Evolutionary conservation across 305 asterid genomes (phyloP).

Genomic region (Fraxinus sp.): DNA sequence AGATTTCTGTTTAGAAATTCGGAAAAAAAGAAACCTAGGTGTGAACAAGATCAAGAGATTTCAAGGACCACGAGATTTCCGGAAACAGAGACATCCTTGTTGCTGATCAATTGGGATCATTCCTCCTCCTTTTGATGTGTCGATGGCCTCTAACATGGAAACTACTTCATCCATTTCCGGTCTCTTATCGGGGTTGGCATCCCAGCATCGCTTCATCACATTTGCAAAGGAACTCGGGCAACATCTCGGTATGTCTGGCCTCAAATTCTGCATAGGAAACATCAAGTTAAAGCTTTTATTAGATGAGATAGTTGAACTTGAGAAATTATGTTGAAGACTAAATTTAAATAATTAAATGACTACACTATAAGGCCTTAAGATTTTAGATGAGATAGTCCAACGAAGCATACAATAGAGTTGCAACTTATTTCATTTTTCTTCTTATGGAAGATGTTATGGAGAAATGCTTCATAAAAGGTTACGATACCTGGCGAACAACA

Average conservation of each 20-base stretch:
- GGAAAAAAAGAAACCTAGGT: slow-evolving; percentile 25
- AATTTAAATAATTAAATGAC: neutral
- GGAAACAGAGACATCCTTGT: slow-evolving; percentile 71
- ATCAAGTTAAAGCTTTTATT: neutral
- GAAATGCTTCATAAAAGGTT: neutral
- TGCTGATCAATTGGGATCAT: slow-evolving; percentile 84
- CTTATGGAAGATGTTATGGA: neutral
- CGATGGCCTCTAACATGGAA: slow-evolving; percentile 63
- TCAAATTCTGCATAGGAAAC: slow-evolving; percentile 46
- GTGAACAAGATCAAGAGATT: slow-evolving; percentile 10
- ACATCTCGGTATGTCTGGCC: slow-evolving; percentile 88
- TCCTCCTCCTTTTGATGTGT: slow-evolving; percentile 79
- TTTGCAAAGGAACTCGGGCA: slow-evolving; percentile 69
- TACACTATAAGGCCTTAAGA: too few relatives aligned
- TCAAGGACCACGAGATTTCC: slow-evolving; percentile 67
- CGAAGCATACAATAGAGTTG: neutral
- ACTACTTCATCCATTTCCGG: slow-evolving; percentile 87
- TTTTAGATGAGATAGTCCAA: neutral
- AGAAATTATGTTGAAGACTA: neutral
- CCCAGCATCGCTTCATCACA: slow-evolving; percentile 86
- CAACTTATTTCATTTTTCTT: neutral
- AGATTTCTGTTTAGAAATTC: slow-evolving; percentile 6
- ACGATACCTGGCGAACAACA: slow-evolving; percentile 76
- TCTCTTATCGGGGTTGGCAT: slow-evolving; percentile 73
- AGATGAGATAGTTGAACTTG: neutral